Conservation (phyloP, 225 moss, liverwort and hornwort species). For the Anthoceros angustus region DNA sequence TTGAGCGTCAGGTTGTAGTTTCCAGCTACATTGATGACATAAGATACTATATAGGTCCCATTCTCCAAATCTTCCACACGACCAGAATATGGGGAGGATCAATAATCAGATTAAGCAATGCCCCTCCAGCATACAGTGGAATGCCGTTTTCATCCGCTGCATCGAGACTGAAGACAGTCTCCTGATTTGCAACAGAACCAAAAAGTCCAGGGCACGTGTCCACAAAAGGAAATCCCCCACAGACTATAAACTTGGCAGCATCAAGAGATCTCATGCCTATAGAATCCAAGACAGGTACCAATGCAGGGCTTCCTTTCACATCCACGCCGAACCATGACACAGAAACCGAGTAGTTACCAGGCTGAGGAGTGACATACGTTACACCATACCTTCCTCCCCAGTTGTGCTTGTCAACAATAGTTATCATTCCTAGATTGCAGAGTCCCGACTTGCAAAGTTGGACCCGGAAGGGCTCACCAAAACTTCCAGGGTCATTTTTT, state of each 20-base stretch:
- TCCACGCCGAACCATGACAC: neutral
- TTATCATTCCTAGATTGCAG: conserved; percentile 2
- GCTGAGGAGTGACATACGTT: neutral
- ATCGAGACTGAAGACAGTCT: neutral
- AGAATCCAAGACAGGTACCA: neutral
- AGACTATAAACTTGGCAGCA: neutral
- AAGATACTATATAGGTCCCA: neutral
- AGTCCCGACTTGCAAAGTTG: neutral
- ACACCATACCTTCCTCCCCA: conserved; percentile 1
- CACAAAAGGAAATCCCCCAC: neutral
- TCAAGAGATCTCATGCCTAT: neutral
- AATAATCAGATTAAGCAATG: neutral
- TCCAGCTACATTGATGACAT: neutral
- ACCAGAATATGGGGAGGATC: neutral
- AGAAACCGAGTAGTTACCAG: neutral
- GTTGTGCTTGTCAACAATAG: neutral
- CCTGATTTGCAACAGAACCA: neutral
- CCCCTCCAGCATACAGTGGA: neutral
- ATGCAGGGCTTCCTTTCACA: neutral
- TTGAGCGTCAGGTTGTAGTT: neutral
- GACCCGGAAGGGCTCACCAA: neutral
- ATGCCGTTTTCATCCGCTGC: neutral
- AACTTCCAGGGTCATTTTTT: neutral
- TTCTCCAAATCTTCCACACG: neutral
- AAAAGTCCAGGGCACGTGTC: neutral